phyloP scores from a whole-genome alignment of 1,284 basidiomycete species.

The Sanghuangporus weigelae region DNA sequence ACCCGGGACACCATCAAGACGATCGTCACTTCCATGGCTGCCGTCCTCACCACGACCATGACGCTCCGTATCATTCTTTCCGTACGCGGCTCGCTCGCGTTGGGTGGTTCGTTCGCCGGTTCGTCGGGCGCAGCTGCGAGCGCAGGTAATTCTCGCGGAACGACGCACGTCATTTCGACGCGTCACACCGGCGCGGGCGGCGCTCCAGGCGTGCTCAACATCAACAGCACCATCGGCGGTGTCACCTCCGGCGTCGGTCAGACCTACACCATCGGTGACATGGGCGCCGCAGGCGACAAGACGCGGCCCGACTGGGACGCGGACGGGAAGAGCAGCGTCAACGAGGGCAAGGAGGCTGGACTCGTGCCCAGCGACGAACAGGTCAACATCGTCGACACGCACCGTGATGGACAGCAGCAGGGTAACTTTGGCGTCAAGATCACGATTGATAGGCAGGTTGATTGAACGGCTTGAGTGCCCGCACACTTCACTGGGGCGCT shows the following conservation, averaged over 20 bases:
- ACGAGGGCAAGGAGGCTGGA: slow-evolving; percentile 38
- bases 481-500: neutral
- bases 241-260: slow-evolving; percentile 36
- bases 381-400: slow-evolving; percentile 17
- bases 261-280: slow-evolving; percentile 63
- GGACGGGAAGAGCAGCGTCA: slow-evolving; percentile 53
- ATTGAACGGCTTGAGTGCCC: slow-evolving; percentile 16
- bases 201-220: slow-evolving; percentile 30
- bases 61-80: slow-evolving; percentile 76
- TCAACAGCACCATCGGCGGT: slow-evolving; percentile 33
- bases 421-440: slow-evolving; percentile 29
- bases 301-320: slow-evolving; percentile 30
- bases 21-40: slow-evolving; percentile 76
- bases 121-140: slow-evolving; percentile 34
- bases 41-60: slow-evolving; percentile 79
- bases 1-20: slow-evolving; percentile 64
- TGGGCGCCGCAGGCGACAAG: slow-evolving; percentile 31
- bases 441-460: slow-evolving; percentile 31
- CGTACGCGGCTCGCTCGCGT: slow-evolving; percentile 62
- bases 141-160: slow-evolving; percentile 30
- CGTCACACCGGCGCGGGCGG: slow-evolving; percentile 27
- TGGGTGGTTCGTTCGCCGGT: slow-evolving; percentile 61
- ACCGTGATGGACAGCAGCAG: slow-evolving; percentile 22
- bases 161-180: slow-evolving; percentile 46
- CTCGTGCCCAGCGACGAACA: slow-evolving; percentile 26